phyloP scores from a whole-genome alignment of 495 filamentous ascomycete species.

The Aspergillus bridgeri region DNA sequence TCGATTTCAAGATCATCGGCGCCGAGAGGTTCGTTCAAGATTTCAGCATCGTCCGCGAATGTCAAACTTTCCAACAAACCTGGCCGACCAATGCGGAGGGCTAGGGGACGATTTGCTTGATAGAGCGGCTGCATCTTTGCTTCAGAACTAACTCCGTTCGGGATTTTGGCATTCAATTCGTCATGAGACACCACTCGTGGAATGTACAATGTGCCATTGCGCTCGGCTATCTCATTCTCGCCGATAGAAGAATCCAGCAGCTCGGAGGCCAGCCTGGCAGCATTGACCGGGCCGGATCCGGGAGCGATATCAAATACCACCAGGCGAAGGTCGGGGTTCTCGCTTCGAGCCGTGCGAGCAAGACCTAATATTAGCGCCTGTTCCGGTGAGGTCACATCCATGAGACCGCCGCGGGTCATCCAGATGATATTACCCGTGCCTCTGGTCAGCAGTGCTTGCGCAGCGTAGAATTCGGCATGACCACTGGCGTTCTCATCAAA shows the following conservation, averaged over 20 bases:
- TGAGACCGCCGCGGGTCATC: background rate
- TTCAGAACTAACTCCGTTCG: background rate
- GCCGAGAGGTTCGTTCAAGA: background rate
- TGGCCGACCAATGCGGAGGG: background rate
- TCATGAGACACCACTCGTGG: background rate
- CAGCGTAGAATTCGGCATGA: background rate
- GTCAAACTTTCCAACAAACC: background rate
- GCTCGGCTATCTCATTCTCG: background rate
- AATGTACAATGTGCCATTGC: background rate
- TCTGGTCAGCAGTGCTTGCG: background rate
- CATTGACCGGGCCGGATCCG: background rate
- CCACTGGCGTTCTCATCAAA: background rate
- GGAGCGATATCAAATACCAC: slow-evolving; percentile 1
- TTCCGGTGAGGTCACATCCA: background rate
- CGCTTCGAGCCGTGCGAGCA: background rate
- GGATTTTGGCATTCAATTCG: background rate
- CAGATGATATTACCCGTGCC: background rate
- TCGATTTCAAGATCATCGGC: slow-evolving; percentile 1
- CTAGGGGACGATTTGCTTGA: background rate
- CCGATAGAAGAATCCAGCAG: background rate
- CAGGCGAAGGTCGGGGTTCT: background rate
- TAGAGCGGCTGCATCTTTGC: background rate
- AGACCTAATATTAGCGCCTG: background rate
- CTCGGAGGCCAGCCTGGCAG: background rate
- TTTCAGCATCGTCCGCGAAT: background rate